Base-by-base conservation (phyloP, 2,329 filamentous ascomycete species). In the Aspergillus texensis region DNA sequence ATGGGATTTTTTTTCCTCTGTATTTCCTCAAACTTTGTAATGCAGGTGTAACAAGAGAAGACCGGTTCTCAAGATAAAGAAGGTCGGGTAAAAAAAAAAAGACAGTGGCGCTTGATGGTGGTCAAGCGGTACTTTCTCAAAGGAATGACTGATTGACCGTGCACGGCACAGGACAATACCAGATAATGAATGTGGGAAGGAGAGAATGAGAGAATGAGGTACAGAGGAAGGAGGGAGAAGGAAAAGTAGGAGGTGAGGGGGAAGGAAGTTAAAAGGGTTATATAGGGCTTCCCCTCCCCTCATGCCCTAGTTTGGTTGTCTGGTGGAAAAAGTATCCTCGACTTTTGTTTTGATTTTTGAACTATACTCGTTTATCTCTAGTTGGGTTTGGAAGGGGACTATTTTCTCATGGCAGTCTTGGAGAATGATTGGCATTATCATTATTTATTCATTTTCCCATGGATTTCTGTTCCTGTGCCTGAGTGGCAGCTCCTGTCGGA, bases 101-200 rank as follows among this genome's bases (percentile, higher is more conserved):
- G 55, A 56, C 30, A 36, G 56, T 46, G 36, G 34, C 11, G 28
- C 32, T 58, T 58, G 32, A 57, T 32, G 19, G 16, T 9, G 4
- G 39, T 45, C 56, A 60, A 60, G 54, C 55, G 34, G 62, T 19
- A 24, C 48, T 52, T 30, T 32, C 28, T 32, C 39, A 68, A 73
- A 71, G 56, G 71, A 73, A 69, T 71, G 69, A 59, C 67, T 60
- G 65, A 62, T 69, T 68, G 71, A 72, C 72, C 71, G 73, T 74
- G 70, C 71, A 71, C 74, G 71, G 74, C 74, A 75, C 71, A 74
- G 70, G 70, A 67, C 67, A 69, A 67, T 57, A 53, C 43, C 16
- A 41, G 46, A 60, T 39, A 65, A 61, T 57, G 56, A 65, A 11
- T 54, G 52, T 54, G 52, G 30, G 9, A 34, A 30, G 19, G 12